These are phyloP conservation scores for Xylariomycetidae sp. DNA, from an alignment of 2,329 filamentous ascomycete species.

Conservation along the genomic window DNA sequence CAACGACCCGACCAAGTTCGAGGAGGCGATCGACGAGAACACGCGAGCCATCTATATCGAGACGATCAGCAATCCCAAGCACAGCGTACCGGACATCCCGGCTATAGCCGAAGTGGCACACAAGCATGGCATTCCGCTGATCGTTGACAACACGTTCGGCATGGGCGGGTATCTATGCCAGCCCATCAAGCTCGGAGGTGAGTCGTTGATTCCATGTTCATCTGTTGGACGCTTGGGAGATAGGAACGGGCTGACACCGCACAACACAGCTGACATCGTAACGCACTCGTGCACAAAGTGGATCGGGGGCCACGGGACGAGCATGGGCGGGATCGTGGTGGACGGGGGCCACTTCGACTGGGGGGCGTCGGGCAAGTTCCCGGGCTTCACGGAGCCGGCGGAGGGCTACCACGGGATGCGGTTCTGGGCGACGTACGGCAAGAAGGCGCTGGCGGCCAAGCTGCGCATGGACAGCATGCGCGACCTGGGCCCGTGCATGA, in stretches of 20 bases:
- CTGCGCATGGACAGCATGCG: constrained; percentile 65
- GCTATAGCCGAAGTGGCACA: constrained; percentile 58
- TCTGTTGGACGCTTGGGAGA: too few species aligned
- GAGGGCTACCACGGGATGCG: constrained; percentile 65
- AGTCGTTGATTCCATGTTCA: too few species aligned
- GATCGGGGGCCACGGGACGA: constrained; percentile 69
- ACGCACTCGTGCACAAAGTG: constrained; percentile 68
- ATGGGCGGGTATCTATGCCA: constrained; percentile 62
- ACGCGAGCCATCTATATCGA: constrained; percentile 27
- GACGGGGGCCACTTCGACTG: constrained; percentile 68
- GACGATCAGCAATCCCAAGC: constrained; percentile 27
- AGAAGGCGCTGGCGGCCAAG: constrained; percentile 59
- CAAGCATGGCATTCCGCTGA: constrained; percentile 27
- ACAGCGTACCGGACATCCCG: constrained; percentile 57
- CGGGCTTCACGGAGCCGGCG: constrained; percentile 62
- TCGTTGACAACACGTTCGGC: constrained; percentile 66
- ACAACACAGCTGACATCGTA: constrained; percentile 53
- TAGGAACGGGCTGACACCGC: background rate
- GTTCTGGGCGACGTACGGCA: constrained; percentile 65
- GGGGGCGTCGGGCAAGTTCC: constrained; percentile 62
- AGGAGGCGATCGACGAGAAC: constrained; percentile 25
- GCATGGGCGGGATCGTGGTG: constrained; percentile 61
- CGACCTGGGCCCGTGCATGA: constrained; percentile 61
- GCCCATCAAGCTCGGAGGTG: constrained; percentile 57
- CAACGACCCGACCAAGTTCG: constrained; percentile 24